Conservation (phyloP, 176 grass and related monocot species). For the Metroxylon sagu region DNA sequence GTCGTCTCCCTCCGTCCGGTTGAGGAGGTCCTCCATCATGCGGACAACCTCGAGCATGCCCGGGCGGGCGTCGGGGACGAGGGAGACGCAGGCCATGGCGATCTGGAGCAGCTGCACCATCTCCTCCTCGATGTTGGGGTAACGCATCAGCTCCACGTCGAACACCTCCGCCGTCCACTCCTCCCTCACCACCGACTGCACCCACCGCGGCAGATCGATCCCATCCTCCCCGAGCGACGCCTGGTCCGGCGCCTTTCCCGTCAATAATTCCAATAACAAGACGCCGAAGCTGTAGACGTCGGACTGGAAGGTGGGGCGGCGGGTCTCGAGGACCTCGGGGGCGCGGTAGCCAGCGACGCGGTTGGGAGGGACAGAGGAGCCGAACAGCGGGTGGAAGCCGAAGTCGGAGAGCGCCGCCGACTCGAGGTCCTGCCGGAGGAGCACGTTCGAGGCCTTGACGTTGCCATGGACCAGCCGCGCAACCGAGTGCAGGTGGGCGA, state of each 20-base stretch:
- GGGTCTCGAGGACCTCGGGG: conserved; percentile 58
- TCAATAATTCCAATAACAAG: conserved; percentile 70
- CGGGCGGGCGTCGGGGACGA: conserved; percentile 51
- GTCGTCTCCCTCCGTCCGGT: conserved; percentile 38
- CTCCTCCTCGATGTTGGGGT: conserved; percentile 62
- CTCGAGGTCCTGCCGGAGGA: conserved; percentile 65
- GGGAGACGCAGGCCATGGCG: conserved; percentile 73
- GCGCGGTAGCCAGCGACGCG: conserved; percentile 54
- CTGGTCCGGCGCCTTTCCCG: conserved; percentile 55
- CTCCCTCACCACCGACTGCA: conserved; percentile 91
- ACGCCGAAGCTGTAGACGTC: conserved; percentile 85
- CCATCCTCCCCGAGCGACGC: conserved; percentile 59
- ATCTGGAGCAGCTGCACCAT: conserved; percentile 88
- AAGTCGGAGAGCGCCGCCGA: conserved; percentile 64
- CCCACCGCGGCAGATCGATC: conserved; percentile 78
- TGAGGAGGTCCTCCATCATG: conserved; percentile 55
- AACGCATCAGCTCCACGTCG: conserved; percentile 60
- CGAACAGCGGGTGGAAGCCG: conserved; percentile 63
- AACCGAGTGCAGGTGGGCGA: conserved; percentile 60
- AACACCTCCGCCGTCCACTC: conserved; percentile 98
- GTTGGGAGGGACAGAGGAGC: conserved; percentile 27
- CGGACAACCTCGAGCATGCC: conserved; percentile 39
- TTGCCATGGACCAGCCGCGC: conserved; percentile 76
- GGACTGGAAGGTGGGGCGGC: conserved; percentile 55
- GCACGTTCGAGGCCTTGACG: conserved; percentile 84